Conservation (phyloP, 1,139 yeast species). For the Candida sp. region DNA sequence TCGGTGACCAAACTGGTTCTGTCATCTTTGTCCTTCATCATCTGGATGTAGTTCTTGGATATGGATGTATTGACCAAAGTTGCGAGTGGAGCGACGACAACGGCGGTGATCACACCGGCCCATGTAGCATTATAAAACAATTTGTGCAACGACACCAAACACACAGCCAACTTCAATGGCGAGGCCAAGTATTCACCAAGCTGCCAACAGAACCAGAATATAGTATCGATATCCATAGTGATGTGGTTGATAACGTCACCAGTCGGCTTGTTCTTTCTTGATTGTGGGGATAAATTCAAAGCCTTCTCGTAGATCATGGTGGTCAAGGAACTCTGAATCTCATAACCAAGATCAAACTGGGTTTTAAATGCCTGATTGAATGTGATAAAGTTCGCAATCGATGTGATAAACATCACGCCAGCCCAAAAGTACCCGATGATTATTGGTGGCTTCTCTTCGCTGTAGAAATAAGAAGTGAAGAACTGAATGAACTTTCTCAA, state of each 20-base stretch:
- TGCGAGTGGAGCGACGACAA: conserved; percentile 37
- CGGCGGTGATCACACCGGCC: conserved; percentile 38
- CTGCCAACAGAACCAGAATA: conserved; percentile 30
- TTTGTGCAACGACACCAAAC: conserved; percentile 31
- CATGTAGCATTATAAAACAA: conserved; percentile 38
- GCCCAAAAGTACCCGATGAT: conserved; percentile 37
- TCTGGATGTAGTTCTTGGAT: conserved; percentile 24
- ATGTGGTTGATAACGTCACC: conserved; percentile 46
- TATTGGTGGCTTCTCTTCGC: conserved; percentile 21
- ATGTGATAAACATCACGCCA: conserved; percentile 25
- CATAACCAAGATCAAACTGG: conserved; percentile 21
- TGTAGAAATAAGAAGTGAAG: conserved; percentile 19
- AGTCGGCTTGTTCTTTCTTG: conserved; percentile 39
- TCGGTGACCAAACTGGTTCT: conserved; percentile 44
- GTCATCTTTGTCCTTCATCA: conserved; percentile 37
- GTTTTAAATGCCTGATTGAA: conserved; percentile 28
- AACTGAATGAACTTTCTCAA: conserved; percentile 34
- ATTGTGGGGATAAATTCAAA: conserved; percentile 38
- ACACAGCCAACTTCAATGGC: conserved; percentile 33
- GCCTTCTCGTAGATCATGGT: conserved; percentile 38
- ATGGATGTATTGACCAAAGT: conserved; percentile 33
- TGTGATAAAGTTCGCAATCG: conserved; percentile 27
- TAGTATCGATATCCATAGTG: conserved; percentile 37
- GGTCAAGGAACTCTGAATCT: conserved; percentile 27
- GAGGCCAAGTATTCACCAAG: conserved; percentile 58